Evolutionary conservation across 495 filamentous ascomycete genomes (phyloP).

Genomic region (Poronia punctata): DNA sequence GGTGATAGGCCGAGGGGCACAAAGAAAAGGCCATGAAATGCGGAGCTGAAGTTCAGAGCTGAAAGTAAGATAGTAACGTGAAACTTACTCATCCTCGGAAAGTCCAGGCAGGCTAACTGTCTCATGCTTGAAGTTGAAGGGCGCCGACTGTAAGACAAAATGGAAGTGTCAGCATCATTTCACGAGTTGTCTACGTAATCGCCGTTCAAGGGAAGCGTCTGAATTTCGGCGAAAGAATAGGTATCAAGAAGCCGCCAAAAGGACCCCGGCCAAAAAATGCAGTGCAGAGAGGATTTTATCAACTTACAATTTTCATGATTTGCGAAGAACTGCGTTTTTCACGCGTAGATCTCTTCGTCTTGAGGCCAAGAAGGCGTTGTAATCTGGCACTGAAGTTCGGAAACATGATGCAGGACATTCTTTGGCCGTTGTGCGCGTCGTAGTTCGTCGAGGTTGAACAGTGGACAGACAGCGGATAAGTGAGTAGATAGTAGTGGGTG

Average conservation of each 20-base stretch:
- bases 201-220: too few relatives aligned
- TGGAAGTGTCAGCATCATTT: constrained; percentile 14
- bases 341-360: constrained; percentile 10
- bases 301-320: constrained; percentile 23
- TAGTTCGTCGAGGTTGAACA: neutral
- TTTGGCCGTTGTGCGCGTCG: too few relatives aligned
- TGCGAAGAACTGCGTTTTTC: constrained; percentile 15
- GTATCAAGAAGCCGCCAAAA: neutral
- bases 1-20: neutral
- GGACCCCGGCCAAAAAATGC: neutral
- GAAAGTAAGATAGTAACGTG: neutral
- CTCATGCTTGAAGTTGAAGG: constrained; percentile 41
- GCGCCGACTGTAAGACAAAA: constrained; percentile 29
- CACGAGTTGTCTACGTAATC: too few relatives aligned
- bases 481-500: neutral
- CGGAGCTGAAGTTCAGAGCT: neutral
- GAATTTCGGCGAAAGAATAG: too few relatives aligned
- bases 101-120: constrained; percentile 31
- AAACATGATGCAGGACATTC: constrained; percentile 17
- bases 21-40: neutral
- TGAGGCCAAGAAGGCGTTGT: constrained; percentile 15
- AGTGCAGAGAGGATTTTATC: neutral
- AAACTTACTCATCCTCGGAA: constrained; percentile 36
- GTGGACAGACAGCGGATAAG: neutral
- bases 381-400: constrained; percentile 15